Percentiles rank a stretch among this genome's conserved stretches.
phyloP scores from a whole-genome alignment of 495 filamentous ascomycete species.

The Penicillium soppii region DNA sequence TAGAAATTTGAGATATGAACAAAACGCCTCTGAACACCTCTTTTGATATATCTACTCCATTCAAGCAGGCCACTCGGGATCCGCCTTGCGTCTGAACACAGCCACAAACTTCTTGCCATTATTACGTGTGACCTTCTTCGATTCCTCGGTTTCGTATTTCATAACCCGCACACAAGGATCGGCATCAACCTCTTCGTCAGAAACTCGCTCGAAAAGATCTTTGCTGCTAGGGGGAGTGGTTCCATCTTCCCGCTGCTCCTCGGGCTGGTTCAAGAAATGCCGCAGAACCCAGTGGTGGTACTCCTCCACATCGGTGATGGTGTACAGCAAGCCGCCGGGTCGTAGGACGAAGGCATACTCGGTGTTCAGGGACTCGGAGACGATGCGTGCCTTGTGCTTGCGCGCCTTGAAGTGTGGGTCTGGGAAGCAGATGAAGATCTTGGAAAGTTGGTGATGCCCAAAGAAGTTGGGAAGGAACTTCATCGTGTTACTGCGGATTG shows the following conservation, averaged over 20 bases:
- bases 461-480: conserved; percentile 99
- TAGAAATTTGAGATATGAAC: conserved; percentile 5
- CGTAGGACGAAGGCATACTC: conserved; percentile 90
- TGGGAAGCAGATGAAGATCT: conserved; percentile 97
- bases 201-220: conserved; percentile 52
- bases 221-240: conserved; percentile 44
- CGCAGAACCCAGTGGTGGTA: conserved; percentile 88
- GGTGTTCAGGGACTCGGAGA: conserved; percentile 80
- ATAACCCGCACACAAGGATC: conserved; percentile 82
- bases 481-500: conserved; percentile 92
- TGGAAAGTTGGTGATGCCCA: conserved; percentile 66
- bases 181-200: conserved; percentile 62
- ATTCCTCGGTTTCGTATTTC: conserved; percentile 88
- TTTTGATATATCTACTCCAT: background rate
- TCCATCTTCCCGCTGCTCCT: conserved; percentile 21
- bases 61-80: conserved; percentile 66
- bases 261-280: conserved; percentile 60
- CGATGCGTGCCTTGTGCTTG: conserved; percentile 95
- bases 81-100: conserved; percentile 74
- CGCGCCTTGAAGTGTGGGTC: conserved; percentile 97
- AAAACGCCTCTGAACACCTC: conserved; percentile 17
- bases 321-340: conserved; percentile 85
- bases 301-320: conserved; percentile 96
- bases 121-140: conserved; percentile 94
- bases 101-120: conserved; percentile 85